Conservation (phyloP, 2,329 filamentous ascomycete species). For the Pseudocercospora fijiensis region DNA sequence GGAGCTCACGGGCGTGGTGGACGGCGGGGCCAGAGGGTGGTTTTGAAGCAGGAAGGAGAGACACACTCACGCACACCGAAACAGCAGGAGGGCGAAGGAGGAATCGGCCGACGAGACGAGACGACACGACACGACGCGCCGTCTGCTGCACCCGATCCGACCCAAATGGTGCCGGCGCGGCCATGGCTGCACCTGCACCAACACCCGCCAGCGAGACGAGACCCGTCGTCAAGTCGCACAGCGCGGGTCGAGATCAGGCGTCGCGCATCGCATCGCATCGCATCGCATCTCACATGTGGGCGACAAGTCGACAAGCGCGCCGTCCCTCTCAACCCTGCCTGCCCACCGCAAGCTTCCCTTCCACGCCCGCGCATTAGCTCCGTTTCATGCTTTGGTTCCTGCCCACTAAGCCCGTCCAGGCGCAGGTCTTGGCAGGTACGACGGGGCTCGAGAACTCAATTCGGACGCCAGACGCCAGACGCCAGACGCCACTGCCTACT, state of each 20-base stretch:
- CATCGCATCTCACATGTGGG: neutral
- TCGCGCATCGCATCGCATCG: neutral
- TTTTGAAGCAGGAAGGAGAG: neutral
- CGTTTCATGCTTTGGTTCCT: conserved; percentile 4
- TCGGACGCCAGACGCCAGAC: conserved; percentile 2
- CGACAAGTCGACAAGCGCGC: neutral
- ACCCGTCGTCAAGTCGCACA: neutral
- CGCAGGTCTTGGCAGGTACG: conserved; percentile 3
- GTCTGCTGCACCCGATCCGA: neutral
- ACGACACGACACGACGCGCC: neutral
- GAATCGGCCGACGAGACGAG: neutral
- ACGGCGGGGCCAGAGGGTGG: neutral
- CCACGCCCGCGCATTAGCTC: neutral
- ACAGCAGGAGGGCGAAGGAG: neutral
- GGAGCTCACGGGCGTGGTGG: neutral
- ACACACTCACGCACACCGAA: neutral
- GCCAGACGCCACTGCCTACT: too few relatives aligned
- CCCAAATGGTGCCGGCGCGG: neutral
- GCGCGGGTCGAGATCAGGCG: conserved; percentile 1
- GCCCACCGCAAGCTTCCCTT: neutral
- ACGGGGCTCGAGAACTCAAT: neutral
- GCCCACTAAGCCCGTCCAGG: neutral
- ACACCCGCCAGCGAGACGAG: too few relatives aligned
- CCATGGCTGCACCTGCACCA: neutral
- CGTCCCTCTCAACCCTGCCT: neutral